Conservation (phyloP, 805 yeast species). For the Candida cerambycidarum region DNA sequence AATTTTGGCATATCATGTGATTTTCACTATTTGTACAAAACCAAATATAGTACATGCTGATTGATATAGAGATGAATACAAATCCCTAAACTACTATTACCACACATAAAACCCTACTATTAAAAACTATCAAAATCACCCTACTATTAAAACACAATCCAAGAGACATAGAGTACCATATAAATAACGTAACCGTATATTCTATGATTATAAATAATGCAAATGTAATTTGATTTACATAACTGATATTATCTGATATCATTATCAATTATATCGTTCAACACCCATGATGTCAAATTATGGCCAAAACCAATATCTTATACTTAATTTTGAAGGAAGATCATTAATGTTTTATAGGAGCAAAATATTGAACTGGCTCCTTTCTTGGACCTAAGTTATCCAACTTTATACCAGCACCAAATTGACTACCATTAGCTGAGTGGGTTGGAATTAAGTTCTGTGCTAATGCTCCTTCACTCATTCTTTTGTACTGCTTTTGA, state of each 20-base stretch:
- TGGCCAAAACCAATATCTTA: neutral
- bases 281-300: neutral
- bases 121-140: no score
- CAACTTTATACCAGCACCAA: slow-evolving; percentile 45
- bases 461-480: slow-evolving; percentile 25
- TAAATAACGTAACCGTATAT: slow-evolving; percentile 8
- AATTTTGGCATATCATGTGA: no score
- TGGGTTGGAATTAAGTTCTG: slow-evolving; percentile 39
- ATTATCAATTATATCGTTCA: slow-evolving; percentile 2
- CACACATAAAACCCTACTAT: no score
- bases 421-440: slow-evolving; percentile 40
- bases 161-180: neutral
- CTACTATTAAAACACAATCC: no score
- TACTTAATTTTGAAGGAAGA: neutral
- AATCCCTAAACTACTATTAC: no score
- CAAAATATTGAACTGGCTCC: slow-evolving; percentile 40
- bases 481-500: slow-evolving; percentile 39
- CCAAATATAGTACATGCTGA: no score
- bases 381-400: slow-evolving; percentile 46
- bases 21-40: no score
- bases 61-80: no score
- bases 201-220: slow-evolving; percentile 13
- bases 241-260: slow-evolving; percentile 2
- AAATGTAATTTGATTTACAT: slow-evolving; percentile 8
- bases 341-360: slow-evolving; percentile 26